A percentile compares a stretch with the other conserved stretches of the same genome.
Conservation (phyloP, 2,329 filamentous ascomycete genomes). For the Aspergillus jensenii region DNA sequence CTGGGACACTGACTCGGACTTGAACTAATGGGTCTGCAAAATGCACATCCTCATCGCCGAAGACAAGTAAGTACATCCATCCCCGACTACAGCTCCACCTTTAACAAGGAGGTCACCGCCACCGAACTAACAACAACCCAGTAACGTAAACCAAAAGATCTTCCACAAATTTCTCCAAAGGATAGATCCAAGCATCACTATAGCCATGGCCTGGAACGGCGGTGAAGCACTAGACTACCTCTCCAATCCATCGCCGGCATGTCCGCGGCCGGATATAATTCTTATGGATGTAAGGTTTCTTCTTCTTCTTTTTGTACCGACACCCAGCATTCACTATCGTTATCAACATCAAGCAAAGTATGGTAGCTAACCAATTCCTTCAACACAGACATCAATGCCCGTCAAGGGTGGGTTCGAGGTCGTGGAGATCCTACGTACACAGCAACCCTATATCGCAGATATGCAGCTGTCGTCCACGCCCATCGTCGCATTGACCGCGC, state of each 20-base stretch:
- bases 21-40: background rate
- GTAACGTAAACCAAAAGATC: background rate
- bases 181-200: background rate
- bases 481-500: background rate
- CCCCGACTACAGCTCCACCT: background rate
- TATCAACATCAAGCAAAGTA: no score
- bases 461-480: background rate
- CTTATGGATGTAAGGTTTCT: conserved; percentile 4
- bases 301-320: background rate
- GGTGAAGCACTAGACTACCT: conserved; percentile 6
- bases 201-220: background rate
- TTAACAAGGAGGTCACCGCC: no score
- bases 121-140: background rate
- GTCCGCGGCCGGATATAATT: conserved; percentile 2
- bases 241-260: background rate
- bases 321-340: no score
- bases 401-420: conserved; percentile 3
- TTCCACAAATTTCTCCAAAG: background rate
- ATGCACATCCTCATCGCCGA: conserved; percentile 10
- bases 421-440: background rate
- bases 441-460: background rate
- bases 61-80: conserved; percentile 1
- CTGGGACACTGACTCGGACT: no score
- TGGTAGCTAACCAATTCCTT: background rate
- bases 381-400: conserved; percentile 2